phyloP scores from a whole-genome alignment of 176 grass and related monocot species.

The Triticum turgidum region DNA sequence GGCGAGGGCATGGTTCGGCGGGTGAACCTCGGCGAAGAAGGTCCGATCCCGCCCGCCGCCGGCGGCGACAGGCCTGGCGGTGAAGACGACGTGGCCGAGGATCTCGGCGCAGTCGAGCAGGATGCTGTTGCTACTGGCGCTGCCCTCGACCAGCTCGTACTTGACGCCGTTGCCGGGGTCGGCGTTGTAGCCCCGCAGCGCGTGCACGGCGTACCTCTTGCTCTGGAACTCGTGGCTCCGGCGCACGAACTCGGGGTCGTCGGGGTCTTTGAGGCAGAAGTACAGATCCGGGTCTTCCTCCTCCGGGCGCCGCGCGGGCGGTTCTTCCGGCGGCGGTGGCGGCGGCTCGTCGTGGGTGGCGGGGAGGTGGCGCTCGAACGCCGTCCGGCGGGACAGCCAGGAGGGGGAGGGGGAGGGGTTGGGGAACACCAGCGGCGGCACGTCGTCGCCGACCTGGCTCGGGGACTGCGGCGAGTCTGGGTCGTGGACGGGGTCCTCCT shows the following conservation, averaged over 20 bases:
- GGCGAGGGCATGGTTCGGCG: neutral
- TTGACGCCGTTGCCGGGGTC: neutral
- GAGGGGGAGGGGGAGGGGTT: neutral
- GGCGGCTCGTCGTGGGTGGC: neutral
- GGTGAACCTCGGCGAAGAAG: neutral
- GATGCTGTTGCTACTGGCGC: neutral
- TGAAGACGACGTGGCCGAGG: neutral
- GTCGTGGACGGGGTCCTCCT: neutral
- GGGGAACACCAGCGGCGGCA: neutral
- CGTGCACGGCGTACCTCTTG: neutral
- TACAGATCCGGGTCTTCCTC: neutral
- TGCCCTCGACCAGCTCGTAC: neutral
- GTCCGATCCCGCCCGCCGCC: neutral
- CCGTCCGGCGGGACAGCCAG: neutral
- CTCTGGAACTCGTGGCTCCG: neutral
- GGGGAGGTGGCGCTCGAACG: too few relatives aligned
- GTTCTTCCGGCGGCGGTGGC: neutral
- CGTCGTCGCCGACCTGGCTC: neutral
- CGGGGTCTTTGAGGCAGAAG: neutral
- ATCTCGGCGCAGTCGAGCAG: neutral
- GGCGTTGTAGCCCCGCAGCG: neutral
- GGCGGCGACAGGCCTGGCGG: neutral
- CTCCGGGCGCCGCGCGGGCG: neutral
- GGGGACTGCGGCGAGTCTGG: neutral
- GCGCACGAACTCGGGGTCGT: neutral